Evolutionary conservation across 2,329 filamentous ascomycete species (phyloP).

Genomic region (Claviceps cyperi): DNA sequence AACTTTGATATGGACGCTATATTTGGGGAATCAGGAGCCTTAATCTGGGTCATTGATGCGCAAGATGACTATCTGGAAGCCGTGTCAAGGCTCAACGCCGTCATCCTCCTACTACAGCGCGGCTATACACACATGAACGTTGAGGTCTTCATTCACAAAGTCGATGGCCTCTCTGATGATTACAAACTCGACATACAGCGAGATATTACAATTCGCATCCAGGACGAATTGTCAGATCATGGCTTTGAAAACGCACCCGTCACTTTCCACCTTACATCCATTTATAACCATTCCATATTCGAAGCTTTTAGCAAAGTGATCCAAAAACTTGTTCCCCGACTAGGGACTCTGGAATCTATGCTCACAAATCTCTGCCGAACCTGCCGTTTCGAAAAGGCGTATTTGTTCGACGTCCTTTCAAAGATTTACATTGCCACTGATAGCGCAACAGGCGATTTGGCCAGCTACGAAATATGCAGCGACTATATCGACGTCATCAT

Average conservation of each 20-base stretch:
- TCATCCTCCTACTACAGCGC: constrained; percentile 77
- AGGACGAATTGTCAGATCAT: constrained; percentile 86
- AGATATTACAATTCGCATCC: constrained; percentile 90
- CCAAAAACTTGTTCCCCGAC: constrained; percentile 87
- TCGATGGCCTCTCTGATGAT: constrained; percentile 92
- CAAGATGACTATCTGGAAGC: constrained; percentile 96
- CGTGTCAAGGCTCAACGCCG: constrained; percentile 71
- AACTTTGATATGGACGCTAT: constrained; percentile 85
- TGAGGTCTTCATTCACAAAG: constrained; percentile 98
- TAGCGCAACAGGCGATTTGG: constrained; percentile 82
- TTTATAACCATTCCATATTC: constrained; percentile 97
- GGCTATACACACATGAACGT: constrained; percentile 89
- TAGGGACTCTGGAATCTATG: constrained; percentile 83
- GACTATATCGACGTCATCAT: constrained; percentile 98
- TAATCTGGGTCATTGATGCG: constrained; percentile 98
- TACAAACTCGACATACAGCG: constrained; percentile 93
- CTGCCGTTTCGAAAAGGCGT: constrained; percentile 93
- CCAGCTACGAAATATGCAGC: constrained; percentile 93
- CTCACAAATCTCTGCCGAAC: constrained; percentile 88
- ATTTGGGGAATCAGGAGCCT: constrained; percentile 82
- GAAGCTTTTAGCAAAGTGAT: constrained; percentile 98
- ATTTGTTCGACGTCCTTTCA: constrained; percentile 91
- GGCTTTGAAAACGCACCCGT: constrained; percentile 89
- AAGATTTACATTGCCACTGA: constrained; percentile 99
- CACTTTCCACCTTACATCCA: constrained; percentile 90